Percentiles rank a stretch among this genome's conserved stretches.
Evolutionary conservation across 1,284 basidiomycete genomes (phyloP).

Genomic region (Apiotrichum veenhuisii): DNA sequence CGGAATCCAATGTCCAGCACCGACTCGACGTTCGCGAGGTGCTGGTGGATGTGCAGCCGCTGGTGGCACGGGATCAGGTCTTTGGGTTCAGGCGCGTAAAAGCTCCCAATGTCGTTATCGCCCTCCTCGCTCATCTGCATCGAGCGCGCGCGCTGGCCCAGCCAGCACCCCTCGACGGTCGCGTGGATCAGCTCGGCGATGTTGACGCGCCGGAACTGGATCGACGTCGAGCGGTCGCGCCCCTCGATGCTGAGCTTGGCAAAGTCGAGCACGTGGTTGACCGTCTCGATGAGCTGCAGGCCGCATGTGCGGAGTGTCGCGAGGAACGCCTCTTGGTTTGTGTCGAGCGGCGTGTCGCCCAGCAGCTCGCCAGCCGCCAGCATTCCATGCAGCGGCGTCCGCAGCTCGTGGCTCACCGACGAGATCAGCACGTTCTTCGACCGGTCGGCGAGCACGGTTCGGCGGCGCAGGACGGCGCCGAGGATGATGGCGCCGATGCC

Average conservation of each 20-base stretch:
- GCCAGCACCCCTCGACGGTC: conserved; percentile 91
- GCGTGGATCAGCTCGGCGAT: conserved; percentile 88
- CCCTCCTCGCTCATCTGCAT: conserved; percentile 53
- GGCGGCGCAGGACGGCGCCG: conserved; percentile 83
- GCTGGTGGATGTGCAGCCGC: conserved; percentile 31
- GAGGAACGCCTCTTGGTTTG: conserved; percentile 79
- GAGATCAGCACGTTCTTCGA: conserved; percentile 46
- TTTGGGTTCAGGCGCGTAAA: conserved; percentile 65
- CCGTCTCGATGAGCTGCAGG: conserved; percentile 56
- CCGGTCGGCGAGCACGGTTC: conserved; percentile 92
- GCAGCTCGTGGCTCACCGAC: conserved; percentile 89
- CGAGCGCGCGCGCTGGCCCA: conserved; percentile 79
- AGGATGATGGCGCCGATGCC: conserved; percentile 89
- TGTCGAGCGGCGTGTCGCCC: conserved; percentile 72
- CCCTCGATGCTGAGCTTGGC: conserved; percentile 89
- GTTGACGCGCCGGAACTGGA: conserved; percentile 69
- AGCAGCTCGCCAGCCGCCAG: conserved; percentile 85
- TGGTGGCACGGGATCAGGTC: conserved; percentile 54
- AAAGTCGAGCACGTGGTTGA: conserved; percentile 95
- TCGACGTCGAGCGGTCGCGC: conserved; percentile 55
- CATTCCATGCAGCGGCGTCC: conserved; percentile 86
- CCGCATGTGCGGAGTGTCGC: conserved; percentile 54
- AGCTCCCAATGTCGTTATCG: conserved; percentile 76
- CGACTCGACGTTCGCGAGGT: conserved; percentile 58
- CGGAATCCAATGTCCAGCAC: conserved; percentile 66